These are phyloP conservation scores for Triticum monococcum DNA, from an alignment of 176 grass and related monocot genomes.

Conservation along the genomic window DNA sequence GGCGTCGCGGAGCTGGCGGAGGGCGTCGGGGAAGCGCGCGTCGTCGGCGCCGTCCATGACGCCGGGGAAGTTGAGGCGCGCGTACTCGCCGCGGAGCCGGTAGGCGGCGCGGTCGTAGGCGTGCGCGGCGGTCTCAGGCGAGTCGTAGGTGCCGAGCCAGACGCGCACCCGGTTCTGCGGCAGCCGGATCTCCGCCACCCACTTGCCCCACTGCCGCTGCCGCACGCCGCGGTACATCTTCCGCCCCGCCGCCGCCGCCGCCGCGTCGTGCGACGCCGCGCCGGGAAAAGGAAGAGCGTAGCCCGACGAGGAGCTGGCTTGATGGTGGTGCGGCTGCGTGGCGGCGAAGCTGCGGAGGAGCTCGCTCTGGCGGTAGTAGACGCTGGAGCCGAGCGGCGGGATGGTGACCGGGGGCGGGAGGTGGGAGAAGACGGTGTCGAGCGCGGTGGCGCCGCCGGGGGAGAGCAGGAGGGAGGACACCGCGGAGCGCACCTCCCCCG, in stretches of 20 bases:
- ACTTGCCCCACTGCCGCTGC: conserved; percentile 97
- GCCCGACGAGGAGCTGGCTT: not conserved
- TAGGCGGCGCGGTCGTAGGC: conserved; percentile 89
- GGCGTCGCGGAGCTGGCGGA: conserved; percentile 49
- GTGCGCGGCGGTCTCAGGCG: conserved; percentile 81
- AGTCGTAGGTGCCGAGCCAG: conserved; percentile 98
- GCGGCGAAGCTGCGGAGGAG: conserved; percentile 66
- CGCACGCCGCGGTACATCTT: conserved; percentile 93
- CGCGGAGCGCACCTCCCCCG: conserved; percentile 48
- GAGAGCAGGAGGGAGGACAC: conserved; percentile 64
- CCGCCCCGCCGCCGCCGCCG: not conserved
- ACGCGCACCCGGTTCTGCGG: conserved; percentile 92
- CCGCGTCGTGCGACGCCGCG: not conserved
- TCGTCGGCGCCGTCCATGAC: conserved; percentile 25
- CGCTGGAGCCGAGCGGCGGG: conserved; percentile 73
- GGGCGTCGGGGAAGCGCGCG: conserved; percentile 41
- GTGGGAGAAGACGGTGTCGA: conserved; percentile 86
- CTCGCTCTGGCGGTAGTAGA: conserved; percentile 87
- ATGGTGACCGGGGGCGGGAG: conserved; percentile 48
- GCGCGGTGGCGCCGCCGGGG: conserved; percentile 51
- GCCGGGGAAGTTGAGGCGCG: conserved; percentile 97
- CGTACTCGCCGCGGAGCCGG: conserved; percentile 90
- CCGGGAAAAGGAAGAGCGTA: not conserved
- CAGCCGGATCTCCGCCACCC: conserved; percentile 90
- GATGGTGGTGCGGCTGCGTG: not conserved